Evolutionary conservation across 2,329 filamentous ascomycete genomes (phyloP).

Genomic region (Penicillium digitatum): DNA sequence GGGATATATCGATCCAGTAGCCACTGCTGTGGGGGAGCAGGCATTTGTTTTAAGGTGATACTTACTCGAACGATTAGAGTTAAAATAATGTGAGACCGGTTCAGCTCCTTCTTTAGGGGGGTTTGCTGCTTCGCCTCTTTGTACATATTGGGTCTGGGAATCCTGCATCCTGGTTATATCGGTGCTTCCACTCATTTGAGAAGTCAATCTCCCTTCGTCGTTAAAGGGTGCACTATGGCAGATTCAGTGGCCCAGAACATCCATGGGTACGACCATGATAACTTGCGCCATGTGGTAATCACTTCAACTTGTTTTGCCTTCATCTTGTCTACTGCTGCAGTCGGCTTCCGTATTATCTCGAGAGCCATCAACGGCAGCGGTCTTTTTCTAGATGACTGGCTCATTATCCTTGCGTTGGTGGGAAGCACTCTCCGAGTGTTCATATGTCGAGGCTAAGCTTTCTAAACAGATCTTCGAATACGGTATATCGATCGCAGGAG

Average conservation of each 20-base stretch:
- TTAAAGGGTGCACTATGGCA: slow-evolving; percentile 4
- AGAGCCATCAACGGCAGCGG: slow-evolving; percentile 18
- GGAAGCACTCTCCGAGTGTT: neutral
- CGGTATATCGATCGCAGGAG: slow-evolving; percentile 23
- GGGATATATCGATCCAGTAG: slow-evolving; percentile 8
- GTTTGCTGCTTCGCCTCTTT: neutral
- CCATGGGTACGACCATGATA: slow-evolving; percentile 21
- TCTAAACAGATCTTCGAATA: slow-evolving; percentile 20
- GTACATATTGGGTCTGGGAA: neutral
- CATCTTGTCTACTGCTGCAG: slow-evolving; percentile 21
- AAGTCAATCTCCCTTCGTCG: neutral
- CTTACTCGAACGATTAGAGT: too few relatives aligned
- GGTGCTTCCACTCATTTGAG: neutral
- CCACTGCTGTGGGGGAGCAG: neutral
- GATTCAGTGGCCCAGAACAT: neutral
- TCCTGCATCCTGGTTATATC: neutral
- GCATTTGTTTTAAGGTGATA: neutral
- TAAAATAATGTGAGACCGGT: slow-evolving; percentile 1
- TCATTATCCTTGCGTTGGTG: slow-evolving; percentile 16
- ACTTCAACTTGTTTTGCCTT: slow-evolving; percentile 25
- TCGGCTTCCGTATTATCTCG: slow-evolving; percentile 19
- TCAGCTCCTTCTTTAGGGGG: neutral
- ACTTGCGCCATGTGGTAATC: slow-evolving; percentile 27
- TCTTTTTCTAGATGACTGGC: slow-evolving; percentile 8
- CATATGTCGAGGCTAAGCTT: neutral